Percentiles rank a stretch among this genome's conserved stretches.
Conservation (phyloP, 1,139 yeast genomes). For the Hemisphaericaspora xylanilytica region DNA sequence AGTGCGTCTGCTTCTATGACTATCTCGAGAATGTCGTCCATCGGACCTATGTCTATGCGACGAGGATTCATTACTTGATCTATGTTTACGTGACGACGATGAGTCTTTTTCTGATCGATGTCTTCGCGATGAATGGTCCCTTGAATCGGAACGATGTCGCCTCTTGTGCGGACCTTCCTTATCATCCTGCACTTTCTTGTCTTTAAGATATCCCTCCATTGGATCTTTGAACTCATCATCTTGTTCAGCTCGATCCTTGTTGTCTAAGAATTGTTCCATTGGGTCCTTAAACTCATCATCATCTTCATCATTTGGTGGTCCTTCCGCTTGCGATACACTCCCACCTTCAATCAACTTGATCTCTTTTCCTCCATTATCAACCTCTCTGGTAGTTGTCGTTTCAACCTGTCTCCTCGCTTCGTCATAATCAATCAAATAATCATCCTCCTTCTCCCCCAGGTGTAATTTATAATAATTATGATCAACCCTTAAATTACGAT, state of each 20-base stretch:
- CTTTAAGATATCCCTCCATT: constrained; percentile 14
- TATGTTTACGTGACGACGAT: constrained; percentile 5
- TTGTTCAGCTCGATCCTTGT: constrained; percentile 14
- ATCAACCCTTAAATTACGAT: constrained; percentile 63
- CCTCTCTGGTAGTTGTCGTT: constrained; percentile 2
- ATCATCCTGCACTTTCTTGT: constrained; percentile 14
- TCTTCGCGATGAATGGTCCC: neutral
- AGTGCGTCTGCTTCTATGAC: too few relatives aligned
- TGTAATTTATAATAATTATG: constrained; percentile 67
- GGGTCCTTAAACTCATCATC: constrained; percentile 21
- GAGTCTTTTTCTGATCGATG: constrained; percentile 3
- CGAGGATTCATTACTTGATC: constrained; percentile 1
- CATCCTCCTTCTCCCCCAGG: constrained; percentile 50
- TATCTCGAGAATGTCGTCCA: neutral
- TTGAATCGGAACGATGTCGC: too few relatives aligned
- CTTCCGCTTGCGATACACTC: too few relatives aligned
- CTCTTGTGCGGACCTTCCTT: constrained; percentile 6
- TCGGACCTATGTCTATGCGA: constrained; percentile 10
- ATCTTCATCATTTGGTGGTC: too few relatives aligned
- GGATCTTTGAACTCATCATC: constrained; percentile 21
- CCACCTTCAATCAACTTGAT: constrained; percentile 3
- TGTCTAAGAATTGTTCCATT: constrained; percentile 15
- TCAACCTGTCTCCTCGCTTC: constrained; percentile 18
- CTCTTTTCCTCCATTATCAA: constrained; percentile 5
- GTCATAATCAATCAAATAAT: constrained; percentile 35